These are phyloP conservation scores for Candida saitoana DNA, from an alignment of 805 yeast species.

Conservation along the genomic window DNA sequence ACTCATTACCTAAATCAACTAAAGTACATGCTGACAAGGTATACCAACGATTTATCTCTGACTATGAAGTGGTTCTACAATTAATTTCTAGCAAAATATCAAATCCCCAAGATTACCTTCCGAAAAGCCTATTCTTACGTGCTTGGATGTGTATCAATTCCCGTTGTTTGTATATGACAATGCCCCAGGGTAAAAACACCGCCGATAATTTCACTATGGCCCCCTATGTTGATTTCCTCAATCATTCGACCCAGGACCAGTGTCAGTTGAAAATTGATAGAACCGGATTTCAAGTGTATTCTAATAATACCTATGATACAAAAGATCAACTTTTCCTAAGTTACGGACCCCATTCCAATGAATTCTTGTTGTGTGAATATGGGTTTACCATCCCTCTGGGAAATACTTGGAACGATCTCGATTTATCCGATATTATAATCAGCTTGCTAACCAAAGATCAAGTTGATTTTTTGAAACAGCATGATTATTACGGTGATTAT, in stretches of 20 bases:
- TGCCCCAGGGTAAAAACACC: constrained; percentile 48
- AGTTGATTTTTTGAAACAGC: constrained; percentile 41
- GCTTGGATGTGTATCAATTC: constrained; percentile 89
- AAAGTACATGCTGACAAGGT: constrained; percentile 40
- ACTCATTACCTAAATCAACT: constrained; percentile 44
- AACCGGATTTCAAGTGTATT: constrained; percentile 51
- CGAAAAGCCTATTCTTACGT: constrained; percentile 45
- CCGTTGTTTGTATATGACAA: constrained; percentile 77
- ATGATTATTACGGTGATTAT: constrained; percentile 70
- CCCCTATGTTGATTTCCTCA: constrained; percentile 84
- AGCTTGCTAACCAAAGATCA: constrained; percentile 35
- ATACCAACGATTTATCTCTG: constrained; percentile 38
- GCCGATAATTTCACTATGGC: constrained; percentile 83
- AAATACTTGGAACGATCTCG: constrained; percentile 70
- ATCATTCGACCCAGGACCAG: constrained; percentile 59
- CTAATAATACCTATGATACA: constrained; percentile 21
- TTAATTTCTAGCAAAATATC: constrained; percentile 11
- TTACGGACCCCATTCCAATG: constrained; percentile 89
- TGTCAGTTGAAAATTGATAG: constrained; percentile 46
- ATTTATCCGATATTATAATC: constrained; percentile 47
- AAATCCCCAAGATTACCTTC: constrained; percentile 7
- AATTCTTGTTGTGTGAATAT: constrained; percentile 77
- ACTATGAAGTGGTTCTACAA: constrained; percentile 35
- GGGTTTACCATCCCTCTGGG: constrained; percentile 58
- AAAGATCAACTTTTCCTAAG: constrained; percentile 63